phyloP scores from a whole-genome alignment of 2,329 filamentous ascomycete genomes.

The Arthrinium puccinioides region DNA sequence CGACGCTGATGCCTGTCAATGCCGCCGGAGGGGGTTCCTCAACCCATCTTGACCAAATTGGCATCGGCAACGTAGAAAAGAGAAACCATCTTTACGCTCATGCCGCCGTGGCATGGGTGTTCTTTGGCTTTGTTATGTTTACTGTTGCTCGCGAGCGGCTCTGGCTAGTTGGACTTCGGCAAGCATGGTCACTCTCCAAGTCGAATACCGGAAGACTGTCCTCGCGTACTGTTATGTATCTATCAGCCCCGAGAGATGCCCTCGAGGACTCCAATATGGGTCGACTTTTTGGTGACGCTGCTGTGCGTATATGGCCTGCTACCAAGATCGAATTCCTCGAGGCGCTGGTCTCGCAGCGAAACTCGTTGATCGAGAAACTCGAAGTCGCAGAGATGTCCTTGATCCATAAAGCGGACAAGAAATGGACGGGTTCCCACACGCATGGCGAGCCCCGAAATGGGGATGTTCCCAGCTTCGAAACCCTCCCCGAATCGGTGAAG shows the following conservation, averaged over 20 bases:
- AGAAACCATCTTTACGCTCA: slow-evolving; percentile 72
- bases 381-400: slow-evolving; percentile 78
- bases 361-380: slow-evolving; percentile 67
- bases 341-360: slow-evolving; percentile 68
- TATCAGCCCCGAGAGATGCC: slow-evolving; percentile 72
- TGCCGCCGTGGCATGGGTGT: slow-evolving; percentile 71
- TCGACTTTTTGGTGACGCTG: slow-evolving; percentile 69
- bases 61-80: slow-evolving; percentile 43
- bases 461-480: slow-evolving; percentile 7
- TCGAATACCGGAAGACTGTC: slow-evolving; percentile 79
- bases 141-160: slow-evolving; percentile 85
- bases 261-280: slow-evolving; percentile 66
- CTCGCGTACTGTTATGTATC: slow-evolving; percentile 87
- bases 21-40: slow-evolving; percentile 65
- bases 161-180: slow-evolving; percentile 88
- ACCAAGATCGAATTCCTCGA: slow-evolving; percentile 69
- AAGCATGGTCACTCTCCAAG: slow-evolving; percentile 85
- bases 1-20: slow-evolving; percentile 77
- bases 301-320: slow-evolving; percentile 78
- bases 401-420: slow-evolving; percentile 64
- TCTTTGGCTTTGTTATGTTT: slow-evolving; percentile 83
- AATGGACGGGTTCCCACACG: slow-evolving; percentile 41
- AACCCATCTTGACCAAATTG: slow-evolving; percentile 59
- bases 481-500: slow-evolving; percentile 15
- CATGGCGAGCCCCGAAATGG: slow-evolving; percentile 5